Evolutionary conservation across 148 eudicot species (phyloP), one percentile per base, ranked within the genome.

Genomic region (Drosera capensis): DNA sequence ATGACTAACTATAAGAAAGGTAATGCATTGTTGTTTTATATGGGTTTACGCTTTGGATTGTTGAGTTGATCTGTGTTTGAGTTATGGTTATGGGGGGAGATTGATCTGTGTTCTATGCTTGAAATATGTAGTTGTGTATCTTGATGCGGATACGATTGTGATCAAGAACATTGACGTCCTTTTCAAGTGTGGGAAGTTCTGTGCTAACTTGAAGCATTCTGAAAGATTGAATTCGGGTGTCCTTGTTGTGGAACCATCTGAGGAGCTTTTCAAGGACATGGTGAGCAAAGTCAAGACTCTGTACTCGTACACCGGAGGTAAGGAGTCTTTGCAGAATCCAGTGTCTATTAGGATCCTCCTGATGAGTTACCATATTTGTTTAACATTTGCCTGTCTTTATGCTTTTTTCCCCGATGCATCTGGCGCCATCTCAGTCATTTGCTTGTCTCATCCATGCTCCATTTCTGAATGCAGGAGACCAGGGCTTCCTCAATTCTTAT

Each of bases 161-260:
- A 66, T 90, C 40, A 82, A 78, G 70, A 80, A 57, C 55, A 72
- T 90, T 52, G 99, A 90, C 15, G 92, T 73, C 67, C 74, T 90
- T 28, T 90, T 90, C 52, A 81, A 73, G 47, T 90, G 99, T 63
- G 73, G 75, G 37, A 90, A 80, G 63, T 90, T 90, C 41, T 90
- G 99, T 71, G 99, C 99, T 40, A 90, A 90, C 62, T 68, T 90
- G 57, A 90, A 90, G 72, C 99, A 90, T 68, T 90, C 99, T 13
- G 95, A 90, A 54, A 78, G 95, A 71, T 71, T 90, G n/a, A 90
- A 90, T 68, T 90, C 95, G 20, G 99, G 99, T 18, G 99, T 90
- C 35, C 68, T 90, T 77, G 99, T 90, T 37, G 84, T 84, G 43
- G 95, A 84, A 70, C 99, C 99, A 34, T 90, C 99, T 45, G 73